A percentile compares a stretch with the other conserved stretches of the same genome.
Evolutionary conservation across 805 yeast species (phyloP).

Genomic region (Scheffersomyces stipitis): DNA sequence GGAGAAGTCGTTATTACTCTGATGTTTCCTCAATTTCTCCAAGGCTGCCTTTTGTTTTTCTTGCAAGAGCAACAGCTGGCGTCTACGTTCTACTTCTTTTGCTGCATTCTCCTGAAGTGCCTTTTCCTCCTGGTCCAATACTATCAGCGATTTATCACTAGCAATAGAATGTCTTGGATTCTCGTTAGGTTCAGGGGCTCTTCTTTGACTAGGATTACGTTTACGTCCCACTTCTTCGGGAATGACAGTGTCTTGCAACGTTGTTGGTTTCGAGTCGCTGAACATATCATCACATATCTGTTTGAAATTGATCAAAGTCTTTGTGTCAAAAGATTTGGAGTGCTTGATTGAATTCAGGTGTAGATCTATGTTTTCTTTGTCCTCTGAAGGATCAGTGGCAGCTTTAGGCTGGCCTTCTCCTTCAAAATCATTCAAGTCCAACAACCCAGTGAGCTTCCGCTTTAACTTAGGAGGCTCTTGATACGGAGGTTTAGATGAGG

Average conservation of each 20-base stretch:
- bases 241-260: no score
- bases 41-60: conserved; percentile 31
- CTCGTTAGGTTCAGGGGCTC: conserved; percentile 11
- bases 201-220: not conserved
- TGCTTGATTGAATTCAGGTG: not conserved
- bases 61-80: conserved; percentile 21
- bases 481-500: conserved; percentile 13
- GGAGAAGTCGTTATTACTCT: conserved; percentile 17
- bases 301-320: conserved; percentile 30
- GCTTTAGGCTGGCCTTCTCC: conserved; percentile 4
- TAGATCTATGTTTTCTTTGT: not conserved
- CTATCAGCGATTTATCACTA: conserved; percentile 14
- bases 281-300: conserved; percentile 33
- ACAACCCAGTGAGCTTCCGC: conserved; percentile 16
- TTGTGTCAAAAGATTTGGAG: conserved; percentile 7
- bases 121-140: conserved; percentile 18
- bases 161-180: no score
- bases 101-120: conserved; percentile 5
- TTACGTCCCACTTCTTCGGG: not conserved
- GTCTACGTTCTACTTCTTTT: conserved; percentile 15
- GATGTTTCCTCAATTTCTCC: conserved; percentile 19
- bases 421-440: conserved; percentile 16
- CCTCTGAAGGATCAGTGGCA: conserved; percentile 3
- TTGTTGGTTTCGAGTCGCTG: conserved; percentile 15
- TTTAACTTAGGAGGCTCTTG: conserved; percentile 17